Evolutionary conservation across 176 grass and related monocot species (phyloP).

Genomic region (Eragrostis nindensis): DNA sequence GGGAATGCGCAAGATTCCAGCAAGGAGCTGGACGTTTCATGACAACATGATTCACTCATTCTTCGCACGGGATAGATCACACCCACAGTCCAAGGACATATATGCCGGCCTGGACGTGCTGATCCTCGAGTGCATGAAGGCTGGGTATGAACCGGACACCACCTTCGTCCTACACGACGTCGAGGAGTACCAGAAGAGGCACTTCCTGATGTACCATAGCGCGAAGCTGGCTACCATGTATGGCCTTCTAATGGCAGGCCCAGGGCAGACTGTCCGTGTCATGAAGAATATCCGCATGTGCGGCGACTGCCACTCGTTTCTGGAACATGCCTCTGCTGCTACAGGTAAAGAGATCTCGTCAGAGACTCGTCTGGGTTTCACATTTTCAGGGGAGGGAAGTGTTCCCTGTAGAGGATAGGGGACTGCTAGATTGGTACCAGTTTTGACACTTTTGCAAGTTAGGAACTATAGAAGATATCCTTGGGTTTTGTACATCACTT

Average conservation of each 20-base stretch:
- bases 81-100: conserved; percentile 67
- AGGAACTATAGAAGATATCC: conserved; percentile 38
- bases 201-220: conserved; percentile 82
- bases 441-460: conserved; percentile 46
- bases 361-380: conserved; percentile 72
- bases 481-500: conserved; percentile 42
- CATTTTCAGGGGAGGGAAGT: conserved; percentile 56
- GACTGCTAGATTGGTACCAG: conserved; percentile 13
- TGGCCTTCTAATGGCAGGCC: conserved; percentile 53
- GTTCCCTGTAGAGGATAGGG: conserved; percentile 58
- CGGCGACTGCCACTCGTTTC: conserved; percentile 73
- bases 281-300: conserved; percentile 75
- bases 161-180: conserved; percentile 76
- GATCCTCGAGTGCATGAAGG: conserved; percentile 66
- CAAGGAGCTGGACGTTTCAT: conserved; percentile 67
- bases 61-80: conserved; percentile 66
- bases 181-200: conserved; percentile 73
- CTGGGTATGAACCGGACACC: conserved; percentile 69
- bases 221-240: conserved; percentile 65
- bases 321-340: conserved; percentile 55
- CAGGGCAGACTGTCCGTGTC: conserved; percentile 33
- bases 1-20: conserved; percentile 64
- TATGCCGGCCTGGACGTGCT: conserved; percentile 68
- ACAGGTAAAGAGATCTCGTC: conserved; percentile 54
- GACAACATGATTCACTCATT: conserved; percentile 56